A percentile compares a stretch with the other conserved stretches of the same genome.
phyloP scores from a whole-genome alignment of 441 rosid species.

The Sinapis alba region DNA sequence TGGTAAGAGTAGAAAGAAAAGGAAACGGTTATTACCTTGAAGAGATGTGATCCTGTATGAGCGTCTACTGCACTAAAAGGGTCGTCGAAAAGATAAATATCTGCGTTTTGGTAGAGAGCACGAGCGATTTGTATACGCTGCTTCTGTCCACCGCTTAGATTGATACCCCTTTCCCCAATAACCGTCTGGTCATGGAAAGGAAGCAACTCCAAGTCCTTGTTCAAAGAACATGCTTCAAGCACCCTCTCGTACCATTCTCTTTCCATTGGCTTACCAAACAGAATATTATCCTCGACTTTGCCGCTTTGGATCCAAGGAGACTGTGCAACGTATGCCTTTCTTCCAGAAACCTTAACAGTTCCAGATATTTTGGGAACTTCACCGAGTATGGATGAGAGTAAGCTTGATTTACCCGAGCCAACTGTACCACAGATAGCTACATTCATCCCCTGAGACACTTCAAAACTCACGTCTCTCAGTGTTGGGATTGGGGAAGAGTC shows the following conservation, averaged over 20 bases:
- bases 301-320: conserved; percentile 66
- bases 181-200: conserved; percentile 52
- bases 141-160: conserved; percentile 69
- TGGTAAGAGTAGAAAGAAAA: background rate
- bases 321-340: conserved; percentile 52
- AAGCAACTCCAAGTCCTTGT: conserved; percentile 51
- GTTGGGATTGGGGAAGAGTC: conserved; percentile 36
- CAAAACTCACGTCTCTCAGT: conserved; percentile 40
- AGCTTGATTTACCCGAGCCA: conserved; percentile 59
- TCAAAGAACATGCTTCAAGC: conserved; percentile 49
- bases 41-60: conserved; percentile 57
- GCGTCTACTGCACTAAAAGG: conserved; percentile 72
- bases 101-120: conserved; percentile 56
- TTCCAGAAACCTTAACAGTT: conserved; percentile 41
- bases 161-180: conserved; percentile 63
- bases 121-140: conserved; percentile 66
- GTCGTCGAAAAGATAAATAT: conserved; percentile 60
- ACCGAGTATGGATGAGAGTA: conserved; percentile 51
- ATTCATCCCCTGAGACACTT: conserved; percentile 44
- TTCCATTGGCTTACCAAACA: conserved; percentile 57
- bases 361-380: conserved; percentile 46
- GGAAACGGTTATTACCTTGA: conserved; percentile 36
- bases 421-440: conserved; percentile 51
- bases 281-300: conserved; percentile 56
- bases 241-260: conserved; percentile 40